These are phyloP conservation scores for Harringtonia aguacate DNA, from an alignment of 2,329 filamentous ascomycete species.

Conservation along the genomic window DNA sequence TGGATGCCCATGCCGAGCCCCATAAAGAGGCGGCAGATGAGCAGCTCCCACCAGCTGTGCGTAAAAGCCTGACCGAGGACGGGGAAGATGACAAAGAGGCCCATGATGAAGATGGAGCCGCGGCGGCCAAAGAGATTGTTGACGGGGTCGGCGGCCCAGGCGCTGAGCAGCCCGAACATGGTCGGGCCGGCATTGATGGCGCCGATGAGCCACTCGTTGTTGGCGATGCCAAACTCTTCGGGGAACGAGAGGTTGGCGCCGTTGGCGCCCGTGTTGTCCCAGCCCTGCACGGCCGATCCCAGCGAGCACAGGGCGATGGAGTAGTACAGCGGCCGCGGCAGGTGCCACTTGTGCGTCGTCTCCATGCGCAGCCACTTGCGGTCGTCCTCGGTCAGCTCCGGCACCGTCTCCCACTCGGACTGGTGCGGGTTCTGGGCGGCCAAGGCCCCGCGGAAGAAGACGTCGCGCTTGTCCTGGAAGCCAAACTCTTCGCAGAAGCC, in stretches of 20 bases:
- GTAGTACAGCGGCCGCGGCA: conserved; percentile 5
- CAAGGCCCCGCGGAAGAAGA: conserved; percentile 52
- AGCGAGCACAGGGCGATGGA: conserved; percentile 28
- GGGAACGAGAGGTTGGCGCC: conserved; percentile 38
- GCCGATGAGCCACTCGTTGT: conserved; percentile 5
- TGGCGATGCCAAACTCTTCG: conserved; percentile 28
- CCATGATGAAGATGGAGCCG: conserved; percentile 21
- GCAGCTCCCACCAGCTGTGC: conserved; percentile 56
- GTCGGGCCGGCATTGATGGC: conserved; percentile 1
- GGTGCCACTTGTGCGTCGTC: conserved; percentile 23
- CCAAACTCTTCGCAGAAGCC: conserved; percentile 3
- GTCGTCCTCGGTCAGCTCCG: conserved; percentile 19
- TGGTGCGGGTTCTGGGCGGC: conserved; percentile 56
- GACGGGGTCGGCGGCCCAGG: conserved; percentile 35
- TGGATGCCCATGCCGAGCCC: conserved; percentile 55
- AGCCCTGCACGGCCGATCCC: conserved; percentile 18
- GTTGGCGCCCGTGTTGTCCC: conserved; percentile 29
- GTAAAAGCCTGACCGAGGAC: conserved; percentile 54
- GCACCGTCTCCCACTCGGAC: conserved; percentile 46
- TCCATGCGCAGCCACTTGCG: conserved; percentile 45
- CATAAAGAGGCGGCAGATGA: conserved; percentile 55
- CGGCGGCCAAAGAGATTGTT: conserved; percentile 31
- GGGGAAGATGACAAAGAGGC: conserved; percentile 39
- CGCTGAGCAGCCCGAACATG: conserved; percentile 36
- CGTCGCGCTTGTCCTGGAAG: conserved; percentile 27